Percentiles rank a stretch among this genome's conserved stretches.
These are phyloP conservation scores for Dothistroma pini DNA, from an alignment of 2,329 filamentous ascomycete genomes.

Conservation along the genomic window DNA sequence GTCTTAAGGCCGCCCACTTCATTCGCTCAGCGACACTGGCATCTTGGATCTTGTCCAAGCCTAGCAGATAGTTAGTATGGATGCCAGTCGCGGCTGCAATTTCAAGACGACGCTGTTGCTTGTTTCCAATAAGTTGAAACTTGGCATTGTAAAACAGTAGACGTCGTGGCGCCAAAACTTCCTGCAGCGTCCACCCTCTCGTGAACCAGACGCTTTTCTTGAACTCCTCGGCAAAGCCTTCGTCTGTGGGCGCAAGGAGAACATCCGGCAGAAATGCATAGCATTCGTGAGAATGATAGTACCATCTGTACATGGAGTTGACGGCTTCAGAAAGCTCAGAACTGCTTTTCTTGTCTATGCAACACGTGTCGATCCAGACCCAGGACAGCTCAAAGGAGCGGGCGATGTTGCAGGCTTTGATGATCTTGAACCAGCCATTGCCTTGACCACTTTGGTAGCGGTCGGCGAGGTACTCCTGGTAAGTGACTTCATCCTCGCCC, in stretches of 20 bases:
- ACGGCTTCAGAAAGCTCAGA: constrained; percentile 21
- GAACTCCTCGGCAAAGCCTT: constrained; percentile 1
- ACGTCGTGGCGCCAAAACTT: background rate
- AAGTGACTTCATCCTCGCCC: constrained; percentile 3
- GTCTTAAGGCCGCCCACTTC: constrained; percentile 17
- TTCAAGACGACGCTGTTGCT: background rate
- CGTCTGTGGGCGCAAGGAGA: constrained; percentile 1
- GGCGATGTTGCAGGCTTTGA: constrained; percentile 6
- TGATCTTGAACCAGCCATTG: constrained; percentile 6
- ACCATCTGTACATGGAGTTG: constrained; percentile 24
- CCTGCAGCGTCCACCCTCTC: constrained; percentile 7
- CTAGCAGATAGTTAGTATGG: constrained; percentile 6
- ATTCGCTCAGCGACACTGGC: constrained; percentile 20
- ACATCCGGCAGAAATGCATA: constrained; percentile 10
- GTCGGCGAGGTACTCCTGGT: background rate
- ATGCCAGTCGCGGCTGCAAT: constrained; percentile 14
- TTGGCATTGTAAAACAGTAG: constrained; percentile 4
- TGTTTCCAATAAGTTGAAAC: constrained; percentile 5
- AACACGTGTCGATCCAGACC: constrained; percentile 25
- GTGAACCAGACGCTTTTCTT: constrained; percentile 6
- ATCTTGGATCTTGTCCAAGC: constrained; percentile 2
- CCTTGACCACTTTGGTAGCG: background rate
- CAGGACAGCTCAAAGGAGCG: background rate
- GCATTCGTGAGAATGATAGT: constrained; percentile 11
- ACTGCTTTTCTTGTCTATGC: constrained; percentile 21